A percentile compares a stretch with the other conserved stretches of the same genome.
phyloP scores from a whole-genome alignment of 2,329 filamentous ascomycete species.

The Basipetospora chlamydospora region DNA sequence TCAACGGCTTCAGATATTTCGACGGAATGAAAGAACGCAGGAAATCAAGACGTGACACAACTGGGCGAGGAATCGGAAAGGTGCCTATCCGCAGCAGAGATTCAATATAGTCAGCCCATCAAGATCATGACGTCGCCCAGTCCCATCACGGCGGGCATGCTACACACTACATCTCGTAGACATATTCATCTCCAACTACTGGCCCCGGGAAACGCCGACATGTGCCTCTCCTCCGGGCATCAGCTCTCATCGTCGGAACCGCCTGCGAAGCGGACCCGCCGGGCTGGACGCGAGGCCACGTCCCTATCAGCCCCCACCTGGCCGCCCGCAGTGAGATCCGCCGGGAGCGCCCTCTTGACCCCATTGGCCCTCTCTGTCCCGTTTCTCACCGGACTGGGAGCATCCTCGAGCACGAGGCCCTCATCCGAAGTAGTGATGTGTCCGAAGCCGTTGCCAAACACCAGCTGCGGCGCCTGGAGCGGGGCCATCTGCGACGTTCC shows the following conservation, averaged over 20 bases:
- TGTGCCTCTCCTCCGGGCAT: too few relatives aligned
- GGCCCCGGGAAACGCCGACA: not conserved
- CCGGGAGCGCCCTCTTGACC: not conserved
- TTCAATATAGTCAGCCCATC: too few relatives aligned
- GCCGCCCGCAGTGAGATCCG: not conserved
- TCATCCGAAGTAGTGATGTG: slow-evolving; percentile 28
- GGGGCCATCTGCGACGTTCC: slow-evolving; percentile 33
- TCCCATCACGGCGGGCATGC: too few relatives aligned
- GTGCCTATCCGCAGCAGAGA: too few relatives aligned
- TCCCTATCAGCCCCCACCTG: slow-evolving; percentile 4
- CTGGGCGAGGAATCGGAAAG: too few relatives aligned
- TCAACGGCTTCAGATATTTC: too few relatives aligned
- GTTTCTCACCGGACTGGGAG: not conserved
- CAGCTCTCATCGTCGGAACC: not conserved
- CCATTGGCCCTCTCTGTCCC: not conserved
- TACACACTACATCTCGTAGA: not conserved
- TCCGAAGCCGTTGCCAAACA: slow-evolving; percentile 38
- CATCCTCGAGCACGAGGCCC: slow-evolving; percentile 21
- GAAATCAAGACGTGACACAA: too few relatives aligned
- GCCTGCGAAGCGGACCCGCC: slow-evolving; percentile 18
- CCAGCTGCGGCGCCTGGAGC: slow-evolving; percentile 27
- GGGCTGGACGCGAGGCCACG: slow-evolving; percentile 13
- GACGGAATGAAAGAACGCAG: too few relatives aligned
- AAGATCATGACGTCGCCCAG: too few relatives aligned
- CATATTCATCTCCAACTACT: not conserved